Evolutionary conservation across 257 asterid species (phyloP).

Genomic region (Cinchona pubescens): DNA sequence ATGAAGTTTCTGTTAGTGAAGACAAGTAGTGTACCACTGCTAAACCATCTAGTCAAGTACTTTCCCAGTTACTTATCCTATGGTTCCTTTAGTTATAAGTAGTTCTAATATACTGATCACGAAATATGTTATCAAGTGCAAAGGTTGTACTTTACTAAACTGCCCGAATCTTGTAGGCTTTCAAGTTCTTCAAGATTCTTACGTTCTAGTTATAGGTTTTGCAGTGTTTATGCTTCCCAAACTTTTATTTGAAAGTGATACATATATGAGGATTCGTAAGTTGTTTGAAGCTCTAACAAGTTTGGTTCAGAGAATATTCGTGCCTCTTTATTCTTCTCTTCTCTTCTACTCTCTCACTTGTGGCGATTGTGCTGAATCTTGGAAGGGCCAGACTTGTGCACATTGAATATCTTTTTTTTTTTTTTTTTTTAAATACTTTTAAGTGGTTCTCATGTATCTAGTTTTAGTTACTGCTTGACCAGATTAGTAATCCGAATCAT

Average conservation of each 20-base stretch:
- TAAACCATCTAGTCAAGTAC: background rate
- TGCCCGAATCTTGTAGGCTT: background rate
- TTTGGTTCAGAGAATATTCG: too few species aligned
- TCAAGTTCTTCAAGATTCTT: background rate
- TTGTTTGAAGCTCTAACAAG: background rate
- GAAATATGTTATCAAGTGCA: background rate
- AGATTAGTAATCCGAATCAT: too few species aligned
- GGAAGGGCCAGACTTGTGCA: too few species aligned
- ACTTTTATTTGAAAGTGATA: background rate
- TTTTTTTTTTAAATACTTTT: too few species aligned
- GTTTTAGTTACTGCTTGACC: background rate
- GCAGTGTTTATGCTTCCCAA: background rate
- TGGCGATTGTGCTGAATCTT: too few species aligned
- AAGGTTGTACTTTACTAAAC: background rate
- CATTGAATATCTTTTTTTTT: too few species aligned
- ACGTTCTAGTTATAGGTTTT: background rate
- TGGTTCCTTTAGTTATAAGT: background rate
- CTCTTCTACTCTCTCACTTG: too few species aligned
- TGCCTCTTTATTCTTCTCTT: too few species aligned
- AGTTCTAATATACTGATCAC: background rate
- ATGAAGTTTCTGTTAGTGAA: constrained; percentile 1
- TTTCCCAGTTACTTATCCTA: background rate
- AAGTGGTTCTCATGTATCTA: background rate
- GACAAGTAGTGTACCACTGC: background rate
- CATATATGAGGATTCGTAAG: background rate